A percentile compares a stretch with the other conserved stretches of the same genome.
These are phyloP conservation scores for Hyaloscypha hepaticicola DNA, from an alignment of 495 filamentous ascomycete genomes.

Conservation along the genomic window DNA sequence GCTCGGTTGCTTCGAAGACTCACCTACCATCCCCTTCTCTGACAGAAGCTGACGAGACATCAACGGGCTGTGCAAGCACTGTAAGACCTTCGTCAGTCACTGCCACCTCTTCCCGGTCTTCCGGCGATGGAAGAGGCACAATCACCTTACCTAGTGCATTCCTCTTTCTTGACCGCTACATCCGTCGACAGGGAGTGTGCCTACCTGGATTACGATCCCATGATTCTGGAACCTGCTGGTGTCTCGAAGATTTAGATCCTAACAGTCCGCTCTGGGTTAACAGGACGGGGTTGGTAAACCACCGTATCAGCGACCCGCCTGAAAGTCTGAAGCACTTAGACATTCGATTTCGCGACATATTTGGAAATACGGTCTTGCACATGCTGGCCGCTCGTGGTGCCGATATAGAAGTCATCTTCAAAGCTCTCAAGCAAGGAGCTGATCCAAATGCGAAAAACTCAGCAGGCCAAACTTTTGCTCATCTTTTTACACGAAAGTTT, in stretches of 20 bases:
- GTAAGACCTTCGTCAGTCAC: not conserved
- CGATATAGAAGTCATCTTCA: constrained; percentile 27
- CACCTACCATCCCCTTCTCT: no score
- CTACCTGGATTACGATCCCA: not conserved
- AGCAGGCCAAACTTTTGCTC: constrained; percentile 49
- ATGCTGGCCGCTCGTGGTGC: constrained; percentile 36
- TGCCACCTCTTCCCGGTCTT: not conserved
- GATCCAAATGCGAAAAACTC: constrained; percentile 37
- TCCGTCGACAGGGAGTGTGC: constrained; percentile 3
- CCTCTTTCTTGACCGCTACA: constrained; percentile 1
- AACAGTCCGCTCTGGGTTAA: not conserved
- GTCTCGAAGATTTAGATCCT: not conserved
- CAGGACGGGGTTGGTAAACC: not conserved
- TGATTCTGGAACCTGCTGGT: constrained; percentile 1
- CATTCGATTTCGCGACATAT: constrained; percentile 34
- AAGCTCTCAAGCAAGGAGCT: constrained; percentile 33
- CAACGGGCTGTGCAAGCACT: not conserved
- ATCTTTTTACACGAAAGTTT: constrained; percentile 42
- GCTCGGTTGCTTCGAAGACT: not conserved
- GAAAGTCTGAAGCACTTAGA: constrained; percentile 23
- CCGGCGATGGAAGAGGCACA: not conserved
- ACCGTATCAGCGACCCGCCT: not conserved
- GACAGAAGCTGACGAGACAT: not conserved
- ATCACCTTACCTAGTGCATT: not conserved
- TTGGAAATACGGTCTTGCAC: constrained; percentile 48